Evolutionary conservation across 306 rosid genomes (phyloP).

Genomic region (Lathyrus oleraceus): DNA sequence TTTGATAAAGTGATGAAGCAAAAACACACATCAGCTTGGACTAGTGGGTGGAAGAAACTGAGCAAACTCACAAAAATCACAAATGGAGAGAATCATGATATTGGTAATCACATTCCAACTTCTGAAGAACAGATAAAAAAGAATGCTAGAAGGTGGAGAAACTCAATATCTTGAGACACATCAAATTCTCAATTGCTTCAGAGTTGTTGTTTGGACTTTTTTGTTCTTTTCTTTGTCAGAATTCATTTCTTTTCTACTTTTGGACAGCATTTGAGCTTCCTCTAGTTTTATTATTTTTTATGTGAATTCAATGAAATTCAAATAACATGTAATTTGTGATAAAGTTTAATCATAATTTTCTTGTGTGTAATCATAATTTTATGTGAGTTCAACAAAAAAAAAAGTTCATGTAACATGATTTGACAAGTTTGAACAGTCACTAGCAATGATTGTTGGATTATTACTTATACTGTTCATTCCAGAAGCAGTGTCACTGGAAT

Average conservation of each 20-base stretch:
- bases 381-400: no score
- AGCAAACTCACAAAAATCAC: slow-evolving; percentile 78
- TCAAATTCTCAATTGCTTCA: slow-evolving; percentile 15
- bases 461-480: background rate
- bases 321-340: slow-evolving; percentile 34
- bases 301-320: slow-evolving; percentile 23
- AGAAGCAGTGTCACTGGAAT: slow-evolving; percentile 8
- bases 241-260: slow-evolving; percentile 26
- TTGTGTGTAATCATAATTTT: slow-evolving; percentile 29
- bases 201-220: slow-evolving; percentile 27
- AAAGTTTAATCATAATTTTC: slow-evolving; percentile 29
- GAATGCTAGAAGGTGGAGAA: slow-evolving; percentile 90
- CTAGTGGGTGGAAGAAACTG: slow-evolving; percentile 91
- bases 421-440: background rate
- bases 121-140: slow-evolving; percentile 53
- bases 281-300: slow-evolving; percentile 17
- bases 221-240: background rate
- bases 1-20: slow-evolving; percentile 79
- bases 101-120: slow-evolving; percentile 50
- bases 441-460: slow-evolving; percentile 23
- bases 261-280: slow-evolving; percentile 27
- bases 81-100: slow-evolving; percentile 55
- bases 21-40: slow-evolving; percentile 85
- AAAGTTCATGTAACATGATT: background rate
- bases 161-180: slow-evolving; percentile 77